Evolutionary conservation across 176 grass and related monocot genomes (phyloP).

Genomic region (Pontederia crassipes): DNA sequence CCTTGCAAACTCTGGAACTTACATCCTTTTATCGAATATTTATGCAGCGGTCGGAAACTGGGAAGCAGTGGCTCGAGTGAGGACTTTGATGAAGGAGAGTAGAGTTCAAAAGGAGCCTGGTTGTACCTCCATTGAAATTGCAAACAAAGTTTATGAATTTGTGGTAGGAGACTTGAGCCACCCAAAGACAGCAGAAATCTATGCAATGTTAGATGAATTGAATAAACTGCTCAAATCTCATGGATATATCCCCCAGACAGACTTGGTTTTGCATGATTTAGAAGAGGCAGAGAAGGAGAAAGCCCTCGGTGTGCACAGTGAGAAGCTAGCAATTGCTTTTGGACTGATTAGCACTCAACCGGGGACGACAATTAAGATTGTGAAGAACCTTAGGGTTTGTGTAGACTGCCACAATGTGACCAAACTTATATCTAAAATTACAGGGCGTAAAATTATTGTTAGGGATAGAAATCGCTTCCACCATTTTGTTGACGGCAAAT

Average conservation of each 20-base stretch:
- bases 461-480: constrained; percentile 83
- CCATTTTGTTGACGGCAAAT: constrained; percentile 64
- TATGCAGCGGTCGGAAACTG: constrained; percentile 66
- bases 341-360: constrained; percentile 67
- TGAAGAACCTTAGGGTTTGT: constrained; percentile 76
- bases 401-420: constrained; percentile 69
- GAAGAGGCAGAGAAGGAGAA: constrained; percentile 53
- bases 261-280: constrained; percentile 71
- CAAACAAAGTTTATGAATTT: constrained; percentile 51
- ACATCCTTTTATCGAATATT: constrained; percentile 73
- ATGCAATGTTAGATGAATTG: constrained; percentile 61
- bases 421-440: constrained; percentile 62
- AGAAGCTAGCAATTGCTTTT: constrained; percentile 81
- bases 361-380: constrained; percentile 56
- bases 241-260: constrained; percentile 52
- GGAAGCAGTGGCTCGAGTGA: constrained; percentile 38
- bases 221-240: constrained; percentile 46
- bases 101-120: constrained; percentile 69
- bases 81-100: constrained; percentile 70
- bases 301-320: constrained; percentile 64
- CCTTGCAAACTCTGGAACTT: constrained; percentile 69
- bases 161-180: constrained; percentile 70
- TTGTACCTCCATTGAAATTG: constrained; percentile 70
- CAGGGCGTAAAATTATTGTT: constrained; percentile 64
- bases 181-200: constrained; percentile 49